Conservation (phyloP, 2,329 filamentous ascomycete species). For the Pseudogymnoascus pannorum region DNA sequence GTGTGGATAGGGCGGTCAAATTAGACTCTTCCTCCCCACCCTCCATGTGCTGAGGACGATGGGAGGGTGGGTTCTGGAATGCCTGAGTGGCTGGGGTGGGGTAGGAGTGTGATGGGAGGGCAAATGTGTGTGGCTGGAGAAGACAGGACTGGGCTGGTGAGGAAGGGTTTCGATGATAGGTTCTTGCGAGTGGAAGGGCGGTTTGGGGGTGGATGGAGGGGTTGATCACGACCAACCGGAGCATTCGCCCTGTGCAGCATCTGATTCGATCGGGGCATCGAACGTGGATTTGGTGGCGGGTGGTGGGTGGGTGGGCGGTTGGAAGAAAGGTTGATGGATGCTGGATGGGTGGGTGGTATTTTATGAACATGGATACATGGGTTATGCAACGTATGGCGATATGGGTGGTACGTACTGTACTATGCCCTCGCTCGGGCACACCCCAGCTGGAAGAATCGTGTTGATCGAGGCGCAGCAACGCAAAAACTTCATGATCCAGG, state of each 20-base stretch:
- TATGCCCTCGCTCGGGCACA: too few species aligned
- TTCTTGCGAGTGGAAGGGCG: too few species aligned
- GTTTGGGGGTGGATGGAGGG: too few species aligned
- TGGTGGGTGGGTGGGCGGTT: background rate
- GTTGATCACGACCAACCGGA: background rate
- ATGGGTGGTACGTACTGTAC: background rate
- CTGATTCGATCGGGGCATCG: background rate
- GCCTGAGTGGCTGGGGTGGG: too few species aligned
- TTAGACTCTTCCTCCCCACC: background rate
- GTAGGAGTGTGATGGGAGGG: background rate
- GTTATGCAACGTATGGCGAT: too few species aligned
- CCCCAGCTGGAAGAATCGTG: background rate
- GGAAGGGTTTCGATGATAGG: too few species aligned
- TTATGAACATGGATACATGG: background rate
- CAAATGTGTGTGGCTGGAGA: background rate
- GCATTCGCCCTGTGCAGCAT: background rate
- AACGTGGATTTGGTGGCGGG: background rate
- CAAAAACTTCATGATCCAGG: background rate
- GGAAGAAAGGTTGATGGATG: background rate
- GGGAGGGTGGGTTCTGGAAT: too few species aligned
- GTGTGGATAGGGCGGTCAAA: background rate
- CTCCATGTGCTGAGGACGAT: background rate
- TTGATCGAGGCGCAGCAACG: background rate
- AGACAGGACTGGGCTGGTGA: background rate
- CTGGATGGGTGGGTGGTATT: too few species aligned